Evolutionary conservation across 371 early-diverging fungal genomes (phyloP), one percentile per base, ranked within the genome.

Genomic region (Lichtheimia ramosa): DNA sequence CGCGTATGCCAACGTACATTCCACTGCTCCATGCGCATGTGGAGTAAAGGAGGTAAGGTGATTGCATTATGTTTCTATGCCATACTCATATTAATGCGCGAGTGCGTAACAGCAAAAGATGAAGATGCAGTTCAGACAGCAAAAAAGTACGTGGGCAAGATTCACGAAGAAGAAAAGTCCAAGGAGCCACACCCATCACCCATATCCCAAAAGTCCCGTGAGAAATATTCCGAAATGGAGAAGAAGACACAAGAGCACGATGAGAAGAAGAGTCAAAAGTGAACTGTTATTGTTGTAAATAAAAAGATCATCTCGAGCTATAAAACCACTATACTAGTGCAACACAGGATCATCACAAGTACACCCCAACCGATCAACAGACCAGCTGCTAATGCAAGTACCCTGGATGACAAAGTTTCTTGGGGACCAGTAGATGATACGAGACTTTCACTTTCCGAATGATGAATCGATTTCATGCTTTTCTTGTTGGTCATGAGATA

Each of bases 291-390:
- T 27, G 10, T 34, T 34, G 34, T 34, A 10, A 34, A 34, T 34
- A 34, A 34, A 34, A 34, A 27, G 27, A 27, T 7, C 34, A 5
- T 34, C 10, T 34, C 34, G 34, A 8, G 10, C 10, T 34, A 34
- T 43, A 14, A 18, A n/a, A 34, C 16, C 12, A 73, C 51, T 21
- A 68, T 62, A 51, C 65, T 53, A 16, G 64, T 62, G 16, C 64
- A 58, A 7, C 72, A 65, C 25, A 71, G 66, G 50, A 77, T 56
- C 77, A 77, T 77, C 63, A 77, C 74, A 23, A 61, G 39, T 56
- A 73, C 63, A 1, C 77, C 77, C 74, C 74, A 74, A 16, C 68
- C 21, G 57, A 77, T 65, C 16, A 74, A 63, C 61, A 74, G 58
- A 23, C 60, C 65, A 48, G 77, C 74, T 58, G 70, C 69, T 3